phyloP scores from a whole-genome alignment of 306 rosid genomes.

The Sesbania bispinosa region DNA sequence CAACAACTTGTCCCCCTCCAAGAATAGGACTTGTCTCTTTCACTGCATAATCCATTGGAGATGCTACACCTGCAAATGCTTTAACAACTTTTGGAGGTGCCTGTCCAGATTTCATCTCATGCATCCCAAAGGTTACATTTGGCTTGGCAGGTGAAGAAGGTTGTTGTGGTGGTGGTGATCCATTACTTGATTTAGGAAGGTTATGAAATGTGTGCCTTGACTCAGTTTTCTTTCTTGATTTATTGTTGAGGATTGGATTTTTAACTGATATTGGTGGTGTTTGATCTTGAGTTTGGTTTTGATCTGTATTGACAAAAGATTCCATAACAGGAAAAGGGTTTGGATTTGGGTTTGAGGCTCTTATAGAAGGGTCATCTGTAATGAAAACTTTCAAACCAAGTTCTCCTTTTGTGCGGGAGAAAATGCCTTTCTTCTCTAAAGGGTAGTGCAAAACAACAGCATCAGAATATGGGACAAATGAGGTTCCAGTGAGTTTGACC shows the following conservation, averaged over 20 bases:
- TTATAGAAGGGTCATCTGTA: slow-evolving; percentile 61
- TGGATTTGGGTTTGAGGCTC: slow-evolving; percentile 72
- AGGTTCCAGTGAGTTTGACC: slow-evolving; percentile 71
- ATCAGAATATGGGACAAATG: slow-evolving; percentile 80
- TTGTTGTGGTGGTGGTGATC: no score
- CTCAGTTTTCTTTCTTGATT: slow-evolving; percentile 47
- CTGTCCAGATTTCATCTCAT: slow-evolving; percentile 60
- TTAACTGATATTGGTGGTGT: slow-evolving; percentile 33
- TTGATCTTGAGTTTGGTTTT: slow-evolving; percentile 26
- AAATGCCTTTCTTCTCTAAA: slow-evolving; percentile 55
- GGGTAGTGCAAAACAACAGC: slow-evolving; percentile 87
- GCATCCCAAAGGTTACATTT: slow-evolving; percentile 39
- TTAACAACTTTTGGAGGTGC: slow-evolving; percentile 40
- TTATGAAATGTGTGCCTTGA: slow-evolving; percentile 53
- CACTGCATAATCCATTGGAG: slow-evolving; percentile 49
- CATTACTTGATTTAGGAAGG: slow-evolving; percentile 45
- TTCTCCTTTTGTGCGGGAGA: slow-evolving; percentile 74
- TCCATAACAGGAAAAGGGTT: slow-evolving; percentile 75
- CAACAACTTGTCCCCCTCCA: slow-evolving; percentile 79
- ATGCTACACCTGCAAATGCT: slow-evolving; percentile 41
- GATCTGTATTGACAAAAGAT: slow-evolving; percentile 25
- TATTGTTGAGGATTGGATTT: slow-evolving; percentile 26
- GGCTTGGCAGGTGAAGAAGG: slow-evolving; percentile 40
- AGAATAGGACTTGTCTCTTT: slow-evolving; percentile 86
- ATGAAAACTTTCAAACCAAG: slow-evolving; percentile 90